A percentile compares a stretch with the other conserved stretches of the same genome.
Evolutionary conservation across 495 filamentous ascomycete species (phyloP).

Genomic region (Aspergillus asperescens): DNA sequence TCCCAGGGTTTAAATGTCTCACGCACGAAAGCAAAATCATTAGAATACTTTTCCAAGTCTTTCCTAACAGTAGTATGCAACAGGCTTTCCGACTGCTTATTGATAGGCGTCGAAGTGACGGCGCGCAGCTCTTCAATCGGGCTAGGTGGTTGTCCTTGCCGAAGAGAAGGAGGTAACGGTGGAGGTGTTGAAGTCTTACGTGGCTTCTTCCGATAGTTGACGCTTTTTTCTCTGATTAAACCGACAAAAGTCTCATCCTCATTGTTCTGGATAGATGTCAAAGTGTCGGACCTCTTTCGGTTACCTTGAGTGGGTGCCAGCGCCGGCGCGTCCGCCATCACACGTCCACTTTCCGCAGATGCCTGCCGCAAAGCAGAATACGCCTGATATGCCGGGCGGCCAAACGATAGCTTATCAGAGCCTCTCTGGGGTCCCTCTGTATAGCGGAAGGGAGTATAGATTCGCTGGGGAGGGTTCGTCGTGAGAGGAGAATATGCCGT

Average conservation of each 20-base stretch:
- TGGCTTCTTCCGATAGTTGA: constrained; percentile 27
- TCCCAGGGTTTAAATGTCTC: constrained; percentile 46
- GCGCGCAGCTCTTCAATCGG: constrained; percentile 34
- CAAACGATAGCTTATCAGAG: constrained; percentile 36
- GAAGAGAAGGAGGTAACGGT: constrained; percentile 29
- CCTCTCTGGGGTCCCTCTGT: constrained; percentile 45
- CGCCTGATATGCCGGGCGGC: constrained; percentile 41
- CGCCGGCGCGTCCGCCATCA: constrained; percentile 35
- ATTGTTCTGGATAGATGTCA: constrained; percentile 21
- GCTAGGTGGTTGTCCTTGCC: constrained; percentile 20
- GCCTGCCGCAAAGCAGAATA: constrained; percentile 44
- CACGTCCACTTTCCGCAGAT: constrained; percentile 38
- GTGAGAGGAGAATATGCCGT: constrained; percentile 29
- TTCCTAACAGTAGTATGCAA: constrained; percentile 34
- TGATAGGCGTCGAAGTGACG: constrained; percentile 31
- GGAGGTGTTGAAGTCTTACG: constrained; percentile 24
- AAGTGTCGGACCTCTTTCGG: constrained; percentile 16
- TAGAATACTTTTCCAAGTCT: constrained; percentile 31
- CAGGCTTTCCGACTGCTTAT: constrained; percentile 32
- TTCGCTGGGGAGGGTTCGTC: constrained; percentile 40
- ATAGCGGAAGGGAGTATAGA: constrained; percentile 46
- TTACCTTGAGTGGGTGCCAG: constrained; percentile 12
- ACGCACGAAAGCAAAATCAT: constrained; percentile 49
- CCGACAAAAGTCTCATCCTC: constrained; percentile 44
- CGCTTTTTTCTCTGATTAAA: constrained; percentile 43